Percentiles rank a stretch among this genome's conserved stretches.
phyloP scores from a whole-genome alignment of 176 grass and related monocot species.

The Oryza meyeriana region DNA sequence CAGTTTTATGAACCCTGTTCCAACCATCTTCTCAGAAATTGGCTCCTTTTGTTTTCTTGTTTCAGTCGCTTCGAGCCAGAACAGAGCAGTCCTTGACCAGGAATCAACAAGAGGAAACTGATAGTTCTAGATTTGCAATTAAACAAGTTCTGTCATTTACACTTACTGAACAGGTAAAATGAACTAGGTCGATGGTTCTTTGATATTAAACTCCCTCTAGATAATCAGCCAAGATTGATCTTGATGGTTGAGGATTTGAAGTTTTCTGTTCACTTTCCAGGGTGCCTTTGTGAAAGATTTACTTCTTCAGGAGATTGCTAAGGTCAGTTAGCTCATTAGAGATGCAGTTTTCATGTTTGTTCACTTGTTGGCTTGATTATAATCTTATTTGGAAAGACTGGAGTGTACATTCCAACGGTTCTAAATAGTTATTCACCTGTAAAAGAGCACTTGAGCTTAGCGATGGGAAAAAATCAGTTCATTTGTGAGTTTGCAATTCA shows the following conservation, averaged over 20 bases:
- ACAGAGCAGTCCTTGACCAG: slow-evolving; percentile 62
- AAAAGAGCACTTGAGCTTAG: slow-evolving; percentile 4
- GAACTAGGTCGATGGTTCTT: slow-evolving; percentile 13
- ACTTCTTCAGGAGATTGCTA: slow-evolving; percentile 89
- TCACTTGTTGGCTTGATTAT: background rate
- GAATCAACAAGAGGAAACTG: slow-evolving; percentile 46
- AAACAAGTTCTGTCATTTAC: slow-evolving; percentile 88
- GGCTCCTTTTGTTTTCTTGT: slow-evolving; percentile 15
- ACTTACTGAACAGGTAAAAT: slow-evolving; percentile 75
- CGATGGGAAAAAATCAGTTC: background rate
- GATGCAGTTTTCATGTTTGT: background rate
- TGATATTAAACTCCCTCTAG: slow-evolving; percentile 7
- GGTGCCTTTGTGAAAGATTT: slow-evolving; percentile 98
- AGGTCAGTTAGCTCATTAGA: slow-evolving; percentile 48
- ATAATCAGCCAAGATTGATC: slow-evolving; percentile 22
- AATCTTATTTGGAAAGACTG: background rate
- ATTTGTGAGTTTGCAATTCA: background rate
- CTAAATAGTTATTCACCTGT: background rate
- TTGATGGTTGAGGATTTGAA: slow-evolving; percentile 17
- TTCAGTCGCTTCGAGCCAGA: slow-evolving; percentile 85
- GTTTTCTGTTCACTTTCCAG: slow-evolving; percentile 50
- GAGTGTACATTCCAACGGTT: background rate
- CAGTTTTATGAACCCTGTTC: background rate
- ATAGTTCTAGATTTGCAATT: slow-evolving; percentile 59
- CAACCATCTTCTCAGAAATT: slow-evolving; percentile 16